Evolutionary conservation across 2,329 filamentous ascomycete genomes (phyloP), one percentile per base, ranked within the genome.

Genomic region (Alternaria hordeiaustralica): DNA sequence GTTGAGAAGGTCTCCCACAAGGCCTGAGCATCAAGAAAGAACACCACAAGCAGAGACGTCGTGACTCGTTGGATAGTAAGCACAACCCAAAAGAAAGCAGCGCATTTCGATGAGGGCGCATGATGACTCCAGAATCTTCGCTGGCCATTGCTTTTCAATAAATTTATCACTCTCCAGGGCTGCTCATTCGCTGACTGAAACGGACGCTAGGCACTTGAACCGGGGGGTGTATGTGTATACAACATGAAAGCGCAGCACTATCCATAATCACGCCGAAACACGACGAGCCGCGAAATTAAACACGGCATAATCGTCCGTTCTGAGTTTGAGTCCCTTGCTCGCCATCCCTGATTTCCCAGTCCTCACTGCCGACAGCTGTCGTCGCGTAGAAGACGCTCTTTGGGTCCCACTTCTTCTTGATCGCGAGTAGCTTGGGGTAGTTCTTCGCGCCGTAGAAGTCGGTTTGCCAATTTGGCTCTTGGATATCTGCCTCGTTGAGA

Each of bases 341-440:
- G 2, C 65, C 68, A 61, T 73, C 70, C 33, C 56, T 56, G 3
- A 76, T 60, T 15, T 69, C 65, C 71, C 74, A 75, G 6, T 55
- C 41, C 46, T 77, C 72, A 36, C 72, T 75, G 1, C 74, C 71
- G 0, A 76, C 71, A 1, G 66, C 71, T 5, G 69, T 71, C 3
- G 61, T 65, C 0, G 66, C 72, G 30, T 73, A 77, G 23, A 79
- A 78, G 3, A 78, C 58, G 7, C 60, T 51, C n/a, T 61, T 67
- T 0, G 75, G 73, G 64, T 78, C 75, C 62, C 67, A 64, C 54
- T 71, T 68, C 33, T 65, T 54, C 68, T 77, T 78, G 25, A 78
- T 21, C 13, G 60, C 47, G 28, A 76, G 33, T 23, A 79, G 49
- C 26, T 68, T 58, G 1, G 60, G 57, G 53, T 79, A 79, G 33